These are phyloP conservation scores for Vitrella brassicaformis DNA, from an alignment of 73 alveolate genomes.

Conservation along the genomic window DNA sequence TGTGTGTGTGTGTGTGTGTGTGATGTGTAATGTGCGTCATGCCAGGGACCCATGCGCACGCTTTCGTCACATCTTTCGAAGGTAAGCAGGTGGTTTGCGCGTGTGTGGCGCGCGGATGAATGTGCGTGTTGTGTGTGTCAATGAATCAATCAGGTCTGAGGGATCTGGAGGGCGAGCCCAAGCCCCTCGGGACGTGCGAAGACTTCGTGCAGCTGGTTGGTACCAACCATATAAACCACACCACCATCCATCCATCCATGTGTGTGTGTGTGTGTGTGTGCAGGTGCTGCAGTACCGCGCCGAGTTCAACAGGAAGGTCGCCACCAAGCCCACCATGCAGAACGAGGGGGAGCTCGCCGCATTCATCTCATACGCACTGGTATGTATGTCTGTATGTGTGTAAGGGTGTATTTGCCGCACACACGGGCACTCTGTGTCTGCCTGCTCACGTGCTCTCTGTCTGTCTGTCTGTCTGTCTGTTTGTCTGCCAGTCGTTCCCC, in stretches of 20 bases:
- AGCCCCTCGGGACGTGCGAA: too few species aligned
- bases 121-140: neutral
- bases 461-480: neutral
- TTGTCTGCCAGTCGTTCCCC: conserved; percentile 37
- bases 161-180: conserved; percentile 46
- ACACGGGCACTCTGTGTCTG: neutral
- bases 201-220: too few species aligned
- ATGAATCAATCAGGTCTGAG: conserved; percentile 11
- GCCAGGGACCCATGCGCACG: conserved; percentile 77
- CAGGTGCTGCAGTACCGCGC: too few species aligned
- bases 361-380: conserved; percentile 18
- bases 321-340: neutral
- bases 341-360: conserved; percentile 44
- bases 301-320: too few species aligned
- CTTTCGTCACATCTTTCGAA: conserved; percentile 59
- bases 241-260: too few species aligned
- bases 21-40: neutral
- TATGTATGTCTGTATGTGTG: neutral
- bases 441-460: neutral
- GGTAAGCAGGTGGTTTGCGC: too few species aligned
- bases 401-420: neutral
- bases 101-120: neutral
- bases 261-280: too few species aligned
- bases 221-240: too few species aligned
- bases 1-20: neutral